These are phyloP conservation scores for Mucor velutinosus DNA, from an alignment of 371 early-diverging fungal species.

Conservation along the genomic window DNA sequence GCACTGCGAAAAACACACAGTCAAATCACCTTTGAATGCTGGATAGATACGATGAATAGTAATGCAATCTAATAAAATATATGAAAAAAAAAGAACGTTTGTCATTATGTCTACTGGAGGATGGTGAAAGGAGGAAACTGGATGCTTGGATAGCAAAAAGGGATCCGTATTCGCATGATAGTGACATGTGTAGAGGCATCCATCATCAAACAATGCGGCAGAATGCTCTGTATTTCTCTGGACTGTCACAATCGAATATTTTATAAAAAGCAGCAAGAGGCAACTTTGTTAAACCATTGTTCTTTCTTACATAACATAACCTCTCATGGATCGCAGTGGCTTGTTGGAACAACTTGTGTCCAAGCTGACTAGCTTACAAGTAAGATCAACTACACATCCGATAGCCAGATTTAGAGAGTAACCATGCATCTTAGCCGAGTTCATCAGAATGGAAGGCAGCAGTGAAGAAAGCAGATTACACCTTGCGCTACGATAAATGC, in stretches of 20 bases:
- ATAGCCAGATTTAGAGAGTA: neutral
- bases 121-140: neutral
- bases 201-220: neutral
- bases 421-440: neutral
- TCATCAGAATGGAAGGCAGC: neutral
- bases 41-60: neutral
- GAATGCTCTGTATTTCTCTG: neutral
- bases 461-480: conserved; percentile 16
- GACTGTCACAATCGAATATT: neutral
- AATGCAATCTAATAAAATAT: neutral
- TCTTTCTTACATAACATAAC: neutral
- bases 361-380: neutral
- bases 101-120: neutral
- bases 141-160: neutral
- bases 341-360: neutral
- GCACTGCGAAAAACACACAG: neutral
- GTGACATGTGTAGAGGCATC: no score
- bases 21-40: neutral
- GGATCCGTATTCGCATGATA: no score
- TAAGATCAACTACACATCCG: neutral
- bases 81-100: neutral
- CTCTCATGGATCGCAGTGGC: neutral
- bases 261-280: neutral
- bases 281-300: neutral
- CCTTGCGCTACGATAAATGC: conserved; percentile 17